Evolutionary conservation across 805 yeast species (phyloP).

Genomic region (Ogataea ganodermae): DNA sequence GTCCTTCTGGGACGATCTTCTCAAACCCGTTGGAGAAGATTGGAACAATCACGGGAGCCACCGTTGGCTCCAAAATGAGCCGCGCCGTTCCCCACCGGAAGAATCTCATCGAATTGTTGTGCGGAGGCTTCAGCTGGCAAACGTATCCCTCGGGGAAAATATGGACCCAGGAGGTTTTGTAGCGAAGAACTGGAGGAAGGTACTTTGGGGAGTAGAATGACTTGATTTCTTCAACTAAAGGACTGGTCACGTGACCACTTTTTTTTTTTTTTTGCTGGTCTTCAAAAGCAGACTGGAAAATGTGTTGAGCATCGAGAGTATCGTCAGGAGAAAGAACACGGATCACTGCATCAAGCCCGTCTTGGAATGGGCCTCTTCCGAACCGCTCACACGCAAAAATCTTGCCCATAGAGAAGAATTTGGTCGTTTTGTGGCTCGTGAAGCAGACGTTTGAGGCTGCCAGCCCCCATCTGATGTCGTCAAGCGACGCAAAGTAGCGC

Average conservation of each 20-base stretch:
- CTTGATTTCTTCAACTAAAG: slow-evolving; percentile 15
- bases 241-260: not conserved
- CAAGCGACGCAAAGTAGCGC: slow-evolving; percentile 60
- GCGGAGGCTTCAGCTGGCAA: slow-evolving; percentile 78
- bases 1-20: slow-evolving; percentile 77
- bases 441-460: slow-evolving; percentile 94
- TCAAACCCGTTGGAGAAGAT: slow-evolving; percentile 86
- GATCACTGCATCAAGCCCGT: slow-evolving; percentile 83
- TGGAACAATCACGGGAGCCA: slow-evolving; percentile 85
- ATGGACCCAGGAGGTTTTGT: slow-evolving; percentile 85
- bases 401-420: slow-evolving; percentile 84
- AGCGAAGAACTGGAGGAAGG: slow-evolving; percentile 58
- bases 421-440: slow-evolving; percentile 48
- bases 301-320: slow-evolving; percentile 48
- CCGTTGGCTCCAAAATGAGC: slow-evolving; percentile 75
- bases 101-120: slow-evolving; percentile 84
- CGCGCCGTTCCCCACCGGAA: slow-evolving; percentile 96
- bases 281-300: slow-evolving; percentile 23
- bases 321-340: slow-evolving; percentile 79
- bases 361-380: slow-evolving; percentile 93
- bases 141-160: slow-evolving; percentile 95
- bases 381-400: slow-evolving; percentile 84
- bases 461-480: slow-evolving; percentile 85
- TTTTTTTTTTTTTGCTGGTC: not conserved
- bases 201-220: slow-evolving; percentile 37